Evolutionary conservation across 371 early-diverging fungal species (phyloP).

Genomic region (Mucor ambiguus): DNA sequence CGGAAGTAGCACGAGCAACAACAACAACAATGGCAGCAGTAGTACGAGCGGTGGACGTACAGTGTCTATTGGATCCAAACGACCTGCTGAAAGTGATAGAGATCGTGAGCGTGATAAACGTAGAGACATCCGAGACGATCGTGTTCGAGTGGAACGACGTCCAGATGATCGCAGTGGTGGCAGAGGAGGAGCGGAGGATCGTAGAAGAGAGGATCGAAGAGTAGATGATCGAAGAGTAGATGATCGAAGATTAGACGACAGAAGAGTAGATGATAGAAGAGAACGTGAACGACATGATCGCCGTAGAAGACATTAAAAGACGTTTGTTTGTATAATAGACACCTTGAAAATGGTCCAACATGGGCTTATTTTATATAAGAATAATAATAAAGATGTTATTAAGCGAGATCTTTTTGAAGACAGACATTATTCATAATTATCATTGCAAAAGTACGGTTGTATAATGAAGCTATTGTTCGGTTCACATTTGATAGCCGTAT

Average conservation of each 20-base stretch:
- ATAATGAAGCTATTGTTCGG: no score
- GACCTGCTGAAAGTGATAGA: slow-evolving; percentile 6
- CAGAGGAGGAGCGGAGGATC: slow-evolving; percentile 22
- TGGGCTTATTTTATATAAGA: neutral
- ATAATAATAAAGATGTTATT: neutral
- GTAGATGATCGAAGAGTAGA: slow-evolving; percentile 23
- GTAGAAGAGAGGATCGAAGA: slow-evolving; percentile 29
- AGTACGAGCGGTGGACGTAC: slow-evolving; percentile 3
- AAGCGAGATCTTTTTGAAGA: no score
- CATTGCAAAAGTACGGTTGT: no score
- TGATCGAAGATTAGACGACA: slow-evolving; percentile 24
- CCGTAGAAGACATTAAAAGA: neutral
- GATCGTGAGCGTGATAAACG: slow-evolving; percentile 13
- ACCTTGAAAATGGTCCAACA: neutral
- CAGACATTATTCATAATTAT: no score
- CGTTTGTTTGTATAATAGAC: neutral
- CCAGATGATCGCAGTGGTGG: slow-evolving; percentile 1
- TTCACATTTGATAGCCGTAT: no score
- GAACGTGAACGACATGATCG: slow-evolving; percentile 23
- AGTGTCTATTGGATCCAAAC: slow-evolving; percentile 3
- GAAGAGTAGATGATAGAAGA: slow-evolving; percentile 26
- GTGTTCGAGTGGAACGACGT: slow-evolving; percentile 9
- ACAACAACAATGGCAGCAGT: neutral
- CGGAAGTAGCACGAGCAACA: no score
- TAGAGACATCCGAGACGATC: neutral